Conservation (phyloP, 352 stramenopile species). For the Labyrinthula sp. region DNA sequence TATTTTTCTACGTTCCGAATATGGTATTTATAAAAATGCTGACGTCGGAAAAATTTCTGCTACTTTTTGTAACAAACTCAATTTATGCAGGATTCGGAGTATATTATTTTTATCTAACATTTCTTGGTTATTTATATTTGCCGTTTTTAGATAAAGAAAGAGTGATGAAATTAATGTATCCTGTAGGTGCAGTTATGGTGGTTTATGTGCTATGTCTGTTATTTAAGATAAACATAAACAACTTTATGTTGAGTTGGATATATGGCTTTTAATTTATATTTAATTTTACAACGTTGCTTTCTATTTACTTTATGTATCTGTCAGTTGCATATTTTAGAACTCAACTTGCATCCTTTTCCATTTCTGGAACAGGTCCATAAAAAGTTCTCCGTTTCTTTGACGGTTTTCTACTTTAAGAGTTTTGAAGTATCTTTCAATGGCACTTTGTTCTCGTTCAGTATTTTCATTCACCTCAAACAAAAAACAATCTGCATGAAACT, state of each 20-base stretch:
- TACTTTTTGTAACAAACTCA: constrained; percentile 14
- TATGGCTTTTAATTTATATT: constrained; percentile 2
- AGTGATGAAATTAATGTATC: constrained; percentile 15
- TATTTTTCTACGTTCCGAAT: constrained; percentile 76
- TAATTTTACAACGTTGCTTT: constrained; percentile 3
- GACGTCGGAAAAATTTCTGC: constrained; percentile 36
- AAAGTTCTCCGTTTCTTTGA: no score
- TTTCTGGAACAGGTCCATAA: no score
- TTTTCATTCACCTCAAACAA: no score
- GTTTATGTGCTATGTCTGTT: constrained; percentile 21
- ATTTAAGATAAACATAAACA: constrained; percentile 23
- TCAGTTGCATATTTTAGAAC: no score
- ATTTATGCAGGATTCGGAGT: constrained; percentile 10
- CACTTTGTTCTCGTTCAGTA: no score
- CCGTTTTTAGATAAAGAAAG: constrained; percentile 22
- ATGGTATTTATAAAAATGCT: constrained; percentile 76
- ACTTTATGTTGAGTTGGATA: constrained; percentile 1
- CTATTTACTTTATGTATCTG: no score
- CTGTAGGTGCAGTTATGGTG: constrained; percentile 4
- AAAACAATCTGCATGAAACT: no score
- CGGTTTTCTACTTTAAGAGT: no score
- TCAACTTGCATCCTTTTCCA: no score
- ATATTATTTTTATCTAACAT: constrained; percentile 24
- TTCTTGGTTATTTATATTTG: constrained; percentile 26
- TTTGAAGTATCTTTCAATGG: no score